Base-by-base conservation (phyloP, 306 rosid species). In the Styphnolobium japonicum region DNA sequence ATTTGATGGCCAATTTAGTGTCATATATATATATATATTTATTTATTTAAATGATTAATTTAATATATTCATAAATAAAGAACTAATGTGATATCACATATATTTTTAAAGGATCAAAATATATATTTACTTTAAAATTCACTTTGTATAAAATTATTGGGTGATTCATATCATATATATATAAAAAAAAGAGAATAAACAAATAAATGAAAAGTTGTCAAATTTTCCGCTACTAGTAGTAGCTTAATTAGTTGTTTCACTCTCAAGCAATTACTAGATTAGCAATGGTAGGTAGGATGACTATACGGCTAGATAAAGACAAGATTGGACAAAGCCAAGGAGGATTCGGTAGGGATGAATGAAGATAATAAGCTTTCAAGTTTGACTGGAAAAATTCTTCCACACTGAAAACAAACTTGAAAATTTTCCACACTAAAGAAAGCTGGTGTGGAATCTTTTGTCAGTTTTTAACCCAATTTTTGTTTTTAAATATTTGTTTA, bases 381-480 rank as follows among this genome's bases (percentile, higher is more conserved):
- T 77, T 84, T 85, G 91, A 85, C 88, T 64, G 69, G 7, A 39
- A 81, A 70, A 39, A 11, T 71, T 34, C 77, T 48, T 48, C 19
- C n/a, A 14, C 7, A n/a, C 21, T n/a, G 53, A 48, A n/a, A n/a
- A 72, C 37, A 53, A 71, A 21, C 89, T 63, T 58, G 6, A 39
- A 82, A 72, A 61, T 10, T 75, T 46, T 75, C 49, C 15, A 45
- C 48, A 36, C 18, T 4, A 45, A 60, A 61, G 23, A 45, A 75
- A 16, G 14, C 18, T 3, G 45, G 33, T 10, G 45, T 42, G 75
- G 75, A 48, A 65, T 29, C 75, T 46, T 15, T 27, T 7, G 43
- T 62, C 37, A 29, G 60, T 69, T 29, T n/a, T n/a, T 25, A 27
- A 14, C 57, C 40, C 23, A 2, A 19, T 29, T 29, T 61, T 31